These are phyloP conservation scores for Grammothele lineata DNA, from an alignment of 768 basidiomycete species.

Conservation along the genomic window DNA sequence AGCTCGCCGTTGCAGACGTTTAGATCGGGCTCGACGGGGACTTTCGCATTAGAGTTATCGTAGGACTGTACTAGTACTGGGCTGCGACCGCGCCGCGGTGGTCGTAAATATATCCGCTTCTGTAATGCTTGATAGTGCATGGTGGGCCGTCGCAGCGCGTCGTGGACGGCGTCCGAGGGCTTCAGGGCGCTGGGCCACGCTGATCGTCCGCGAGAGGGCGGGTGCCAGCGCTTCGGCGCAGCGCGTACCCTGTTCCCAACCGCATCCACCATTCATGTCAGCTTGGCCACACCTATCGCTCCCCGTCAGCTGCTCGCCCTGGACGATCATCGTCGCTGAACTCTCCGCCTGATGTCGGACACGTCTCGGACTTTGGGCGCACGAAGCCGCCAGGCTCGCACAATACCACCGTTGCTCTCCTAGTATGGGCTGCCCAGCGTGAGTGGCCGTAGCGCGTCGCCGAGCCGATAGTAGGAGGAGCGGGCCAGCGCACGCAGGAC, in stretches of 20 bases:
- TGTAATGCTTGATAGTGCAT: not conserved
- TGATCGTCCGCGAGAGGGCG: not conserved
- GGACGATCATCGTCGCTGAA: not conserved
- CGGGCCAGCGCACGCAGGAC: not conserved
- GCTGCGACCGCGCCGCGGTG: not conserved
- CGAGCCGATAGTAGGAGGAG: slow-evolving; percentile 7
- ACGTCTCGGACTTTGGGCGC: not conserved
- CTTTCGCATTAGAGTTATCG: slow-evolving; percentile 6
- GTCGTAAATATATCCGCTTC: slow-evolving; percentile 11
- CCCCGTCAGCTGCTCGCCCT: not conserved
- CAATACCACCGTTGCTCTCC: too few species aligned
- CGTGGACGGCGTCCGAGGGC: not conserved
- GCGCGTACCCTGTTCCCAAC: too few species aligned
- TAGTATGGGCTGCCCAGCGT: too few species aligned
- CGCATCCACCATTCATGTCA: too few species aligned
- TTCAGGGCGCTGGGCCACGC: not conserved
- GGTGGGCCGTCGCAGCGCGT: not conserved
- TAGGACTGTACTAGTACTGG: slow-evolving; percentile 13
- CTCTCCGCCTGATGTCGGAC: not conserved
- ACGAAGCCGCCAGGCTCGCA: not conserved
- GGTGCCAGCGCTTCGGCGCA: too few species aligned
- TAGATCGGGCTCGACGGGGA: too few species aligned
- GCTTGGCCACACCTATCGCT: not conserved
- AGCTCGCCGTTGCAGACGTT: too few species aligned
- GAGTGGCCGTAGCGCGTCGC: too few species aligned